These are phyloP conservation scores for Phycomyces blakesleeanus DNA, from an alignment of 192 early-diverging fungal species.

Conservation along the genomic window DNA sequence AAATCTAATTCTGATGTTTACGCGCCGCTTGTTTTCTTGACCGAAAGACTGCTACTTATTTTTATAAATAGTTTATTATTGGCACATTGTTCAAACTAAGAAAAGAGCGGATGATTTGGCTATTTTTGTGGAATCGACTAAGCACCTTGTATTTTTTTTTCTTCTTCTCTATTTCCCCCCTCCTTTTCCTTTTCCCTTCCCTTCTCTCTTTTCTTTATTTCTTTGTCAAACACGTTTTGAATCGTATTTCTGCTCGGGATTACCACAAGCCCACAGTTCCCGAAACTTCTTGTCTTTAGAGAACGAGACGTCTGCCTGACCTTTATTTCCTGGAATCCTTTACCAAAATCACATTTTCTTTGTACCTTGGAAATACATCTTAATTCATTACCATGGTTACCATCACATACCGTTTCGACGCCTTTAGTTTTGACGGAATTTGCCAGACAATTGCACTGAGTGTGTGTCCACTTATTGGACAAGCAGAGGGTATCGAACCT, in stretches of 20 bases:
- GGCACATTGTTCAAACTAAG: no score
- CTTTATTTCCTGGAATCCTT: background rate
- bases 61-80: no score
- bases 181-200: background rate
- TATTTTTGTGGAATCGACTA: background rate
- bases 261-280: background rate
- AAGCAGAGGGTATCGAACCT: conserved; percentile 74
- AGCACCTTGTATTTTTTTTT: background rate
- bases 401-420: conserved; percentile 40
- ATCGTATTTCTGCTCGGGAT: background rate
- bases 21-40: no score
- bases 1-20: no score
- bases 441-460: conserved; percentile 82
- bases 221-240: background rate
- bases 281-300: no score
- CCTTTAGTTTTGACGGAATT: conserved; percentile 88
- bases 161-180: background rate
- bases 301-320: no score
- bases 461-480: conserved; percentile 87
- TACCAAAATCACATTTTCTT: background rate
- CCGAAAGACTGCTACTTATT: no score
- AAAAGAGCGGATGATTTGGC: background rate
- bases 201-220: background rate
- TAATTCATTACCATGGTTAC: conserved; percentile 21
- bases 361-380: background rate